phyloP scores from a whole-genome alignment of 129 eudicot species.

The Tagetes erecta region DNA sequence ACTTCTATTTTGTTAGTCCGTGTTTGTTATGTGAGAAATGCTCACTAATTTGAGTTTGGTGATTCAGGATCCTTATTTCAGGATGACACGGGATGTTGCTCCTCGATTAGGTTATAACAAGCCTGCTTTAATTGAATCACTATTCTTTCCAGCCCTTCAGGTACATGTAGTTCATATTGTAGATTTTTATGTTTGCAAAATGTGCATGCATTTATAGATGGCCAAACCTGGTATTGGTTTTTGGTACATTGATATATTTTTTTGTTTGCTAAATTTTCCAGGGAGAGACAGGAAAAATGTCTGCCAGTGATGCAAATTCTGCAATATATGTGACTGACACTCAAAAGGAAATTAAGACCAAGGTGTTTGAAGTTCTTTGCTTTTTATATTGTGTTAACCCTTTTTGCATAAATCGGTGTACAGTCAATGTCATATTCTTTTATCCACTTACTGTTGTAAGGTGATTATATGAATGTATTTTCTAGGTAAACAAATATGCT shows the following conservation, averaged over 20 bases:
- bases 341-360: constrained; percentile 66
- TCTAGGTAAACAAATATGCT: constrained; percentile 82
- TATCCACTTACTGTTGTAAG: not conserved
- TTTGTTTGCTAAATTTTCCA: constrained; percentile 30
- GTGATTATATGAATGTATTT: constrained; percentile 8
- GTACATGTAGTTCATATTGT: constrained; percentile 32
- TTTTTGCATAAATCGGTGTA: constrained; percentile 3
- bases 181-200: constrained; percentile 9
- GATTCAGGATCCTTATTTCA: constrained; percentile 89
- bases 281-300: constrained; percentile 96
- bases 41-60: not conserved
- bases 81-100: constrained; percentile 99
- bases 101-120: constrained; percentile 92
- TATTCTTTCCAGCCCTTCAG: constrained; percentile 98
- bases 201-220: constrained; percentile 11
- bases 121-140: constrained; percentile 90
- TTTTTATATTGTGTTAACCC: not conserved
- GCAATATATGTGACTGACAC: constrained; percentile 95
- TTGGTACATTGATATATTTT: constrained; percentile 1
- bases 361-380: constrained; percentile 42
- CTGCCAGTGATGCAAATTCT: constrained; percentile 87
- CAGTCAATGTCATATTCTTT: not conserved
- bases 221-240: not conserved
- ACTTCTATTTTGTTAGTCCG: not conserved
- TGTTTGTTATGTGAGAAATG: not conserved